These are phyloP conservation scores for Pichia sp. DNA, from an alignment of 1,139 yeast species.

Conservation along the genomic window DNA sequence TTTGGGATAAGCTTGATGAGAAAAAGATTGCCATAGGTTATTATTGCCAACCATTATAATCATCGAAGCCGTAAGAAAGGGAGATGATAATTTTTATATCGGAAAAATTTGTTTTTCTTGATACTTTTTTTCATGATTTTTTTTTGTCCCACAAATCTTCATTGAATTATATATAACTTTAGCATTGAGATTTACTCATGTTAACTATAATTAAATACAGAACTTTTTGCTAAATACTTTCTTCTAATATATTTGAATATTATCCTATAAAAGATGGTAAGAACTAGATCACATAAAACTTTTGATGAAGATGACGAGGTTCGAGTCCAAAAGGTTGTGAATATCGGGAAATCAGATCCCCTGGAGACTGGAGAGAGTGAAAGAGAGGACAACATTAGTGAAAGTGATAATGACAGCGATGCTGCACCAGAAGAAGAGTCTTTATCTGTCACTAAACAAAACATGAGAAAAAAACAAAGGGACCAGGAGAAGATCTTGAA, in stretches of 20 bases:
- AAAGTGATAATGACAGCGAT: conserved; percentile 22
- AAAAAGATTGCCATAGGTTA: too few species aligned
- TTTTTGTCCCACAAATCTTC: not conserved
- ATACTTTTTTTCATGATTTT: not conserved
- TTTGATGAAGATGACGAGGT: conserved; percentile 10
- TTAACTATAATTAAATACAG: not conserved
- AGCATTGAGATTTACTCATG: not conserved
- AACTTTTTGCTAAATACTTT: not conserved
- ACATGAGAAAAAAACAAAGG: conserved; percentile 36
- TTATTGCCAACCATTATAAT: too few species aligned
- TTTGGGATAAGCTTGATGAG: not conserved
- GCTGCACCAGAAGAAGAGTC: conserved; percentile 35
- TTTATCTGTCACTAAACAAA: conserved; percentile 18
- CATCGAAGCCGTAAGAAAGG: not conserved
- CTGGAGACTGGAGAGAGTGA: conserved; percentile 4
- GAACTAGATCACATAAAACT: conserved; percentile 13
- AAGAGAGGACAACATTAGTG: conserved; percentile 10
- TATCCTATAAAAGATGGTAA: conserved; percentile 4
- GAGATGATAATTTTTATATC: not conserved
- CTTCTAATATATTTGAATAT: not conserved
- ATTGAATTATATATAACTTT: not conserved
- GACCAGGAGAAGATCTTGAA: conserved; percentile 36
- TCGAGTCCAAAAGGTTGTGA: not conserved
- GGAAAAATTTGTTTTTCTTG: not conserved
- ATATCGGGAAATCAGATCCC: not conserved